Percentiles rank a stretch among this genome's conserved stretches.
Conservation (phyloP, 31 red algal species). For the Endocladia muricata region DNA sequence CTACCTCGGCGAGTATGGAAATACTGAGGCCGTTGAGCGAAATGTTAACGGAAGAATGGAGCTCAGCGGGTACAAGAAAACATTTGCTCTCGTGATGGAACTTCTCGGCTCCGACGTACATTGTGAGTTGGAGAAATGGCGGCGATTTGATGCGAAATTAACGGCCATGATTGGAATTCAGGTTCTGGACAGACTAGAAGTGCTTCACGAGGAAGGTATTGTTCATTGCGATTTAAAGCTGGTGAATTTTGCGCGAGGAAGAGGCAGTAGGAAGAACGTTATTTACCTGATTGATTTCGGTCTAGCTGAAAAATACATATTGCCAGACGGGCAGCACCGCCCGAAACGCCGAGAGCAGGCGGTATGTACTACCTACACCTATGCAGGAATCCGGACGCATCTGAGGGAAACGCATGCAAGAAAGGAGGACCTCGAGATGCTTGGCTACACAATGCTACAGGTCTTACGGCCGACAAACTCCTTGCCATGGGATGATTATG, state of each 20-base stretch:
- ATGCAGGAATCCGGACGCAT: slow-evolving; percentile 20
- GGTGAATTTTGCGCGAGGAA: slow-evolving; percentile 46
- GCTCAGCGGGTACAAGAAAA: too few relatives aligned
- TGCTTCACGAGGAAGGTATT: slow-evolving; percentile 32
- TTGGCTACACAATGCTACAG: slow-evolving; percentile 47
- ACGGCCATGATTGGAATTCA: slow-evolving; percentile 66
- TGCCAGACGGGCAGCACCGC: slow-evolving; percentile 30
- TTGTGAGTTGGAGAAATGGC: too few relatives aligned
- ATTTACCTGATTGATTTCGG: slow-evolving; percentile 49
- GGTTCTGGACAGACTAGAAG: slow-evolving; percentile 34
- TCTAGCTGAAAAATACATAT: slow-evolving; percentile 31
- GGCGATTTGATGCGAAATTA: slow-evolving; percentile 25
- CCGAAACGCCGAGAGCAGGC: slow-evolving; percentile 13
- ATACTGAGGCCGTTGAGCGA: too few relatives aligned
- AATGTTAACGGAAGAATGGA: too few relatives aligned
- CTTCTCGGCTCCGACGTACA: too few relatives aligned
- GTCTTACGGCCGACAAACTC: slow-evolving; percentile 1
- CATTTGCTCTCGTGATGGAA: too few relatives aligned
- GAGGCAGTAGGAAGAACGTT: background rate
- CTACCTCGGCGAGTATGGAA: too few relatives aligned
- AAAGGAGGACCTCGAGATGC: slow-evolving; percentile 48
- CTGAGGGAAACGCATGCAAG: slow-evolving; percentile 28
- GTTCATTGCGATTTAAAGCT: slow-evolving; percentile 58
- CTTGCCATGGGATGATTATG: slow-evolving; percentile 16
- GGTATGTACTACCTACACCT: slow-evolving; percentile 29